Percentiles rank a stretch among this genome's conserved stretches.
phyloP scores from a whole-genome alignment of 331 rosid genomes.

The Arachis monticola region DNA sequence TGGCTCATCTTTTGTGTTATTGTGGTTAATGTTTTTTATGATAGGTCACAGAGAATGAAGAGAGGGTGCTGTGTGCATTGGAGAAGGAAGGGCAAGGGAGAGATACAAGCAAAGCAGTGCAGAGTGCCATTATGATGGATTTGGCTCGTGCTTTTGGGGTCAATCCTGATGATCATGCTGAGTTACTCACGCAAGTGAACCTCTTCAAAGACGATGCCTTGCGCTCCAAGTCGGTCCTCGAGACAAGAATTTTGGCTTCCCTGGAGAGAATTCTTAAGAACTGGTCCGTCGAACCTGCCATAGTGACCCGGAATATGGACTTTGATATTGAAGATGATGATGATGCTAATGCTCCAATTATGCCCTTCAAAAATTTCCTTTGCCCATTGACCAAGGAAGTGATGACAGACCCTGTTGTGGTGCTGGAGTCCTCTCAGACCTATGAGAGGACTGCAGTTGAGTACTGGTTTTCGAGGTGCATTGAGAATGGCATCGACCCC shows the following conservation, averaged over 20 bases:
- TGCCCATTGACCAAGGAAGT: slow-evolving; percentile 65
- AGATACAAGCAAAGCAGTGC: slow-evolving; percentile 55
- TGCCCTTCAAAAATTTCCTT: slow-evolving; percentile 53
- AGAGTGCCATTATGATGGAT: slow-evolving; percentile 67
- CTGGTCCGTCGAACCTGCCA: slow-evolving; percentile 42
- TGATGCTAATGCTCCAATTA: slow-evolving; percentile 16
- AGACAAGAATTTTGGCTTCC: slow-evolving; percentile 47
- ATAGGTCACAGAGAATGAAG: slow-evolving; percentile 57
- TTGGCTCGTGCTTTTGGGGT: slow-evolving; percentile 64
- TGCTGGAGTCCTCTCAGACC: slow-evolving; percentile 58
- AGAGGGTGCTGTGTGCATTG: slow-evolving; percentile 49
- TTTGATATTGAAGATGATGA: slow-evolving; percentile 51
- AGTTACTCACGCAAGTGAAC: slow-evolving; percentile 50
- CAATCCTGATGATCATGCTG: slow-evolving; percentile 49
- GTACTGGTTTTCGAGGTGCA: slow-evolving; percentile 59
- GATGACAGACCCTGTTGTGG: slow-evolving; percentile 65
- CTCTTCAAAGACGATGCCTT: slow-evolving; percentile 48
- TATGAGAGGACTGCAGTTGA: slow-evolving; percentile 57
- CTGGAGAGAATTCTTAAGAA: slow-evolving; percentile 49
- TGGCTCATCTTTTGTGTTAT: background rate
- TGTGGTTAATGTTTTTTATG: background rate
- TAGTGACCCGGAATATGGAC: slow-evolving; percentile 27
- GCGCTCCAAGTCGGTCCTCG: slow-evolving; percentile 31
- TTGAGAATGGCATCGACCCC: slow-evolving; percentile 52
- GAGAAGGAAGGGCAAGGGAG: slow-evolving; percentile 56